Evolutionary conservation across 2,329 filamentous ascomycete genomes (phyloP).

Genomic region (Colletotrichum endophyticum): DNA sequence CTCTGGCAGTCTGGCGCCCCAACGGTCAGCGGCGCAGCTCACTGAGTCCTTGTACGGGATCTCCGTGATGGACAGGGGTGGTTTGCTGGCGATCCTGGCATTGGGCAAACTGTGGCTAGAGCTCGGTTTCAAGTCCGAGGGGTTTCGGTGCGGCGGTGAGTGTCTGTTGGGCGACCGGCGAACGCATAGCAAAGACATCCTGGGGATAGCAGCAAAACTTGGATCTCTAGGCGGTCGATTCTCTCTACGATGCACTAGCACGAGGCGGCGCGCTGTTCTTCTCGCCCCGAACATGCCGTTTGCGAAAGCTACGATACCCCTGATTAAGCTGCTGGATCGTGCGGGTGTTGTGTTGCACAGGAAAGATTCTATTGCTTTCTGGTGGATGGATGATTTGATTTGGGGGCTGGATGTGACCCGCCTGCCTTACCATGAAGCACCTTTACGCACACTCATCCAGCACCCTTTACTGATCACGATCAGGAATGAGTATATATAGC

Average conservation of each 20-base stretch:
- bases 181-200: constrained; percentile 7
- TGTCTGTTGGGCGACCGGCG: neutral
- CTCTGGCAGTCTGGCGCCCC: neutral
- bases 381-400: rapidly evolving
- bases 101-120: constrained; percentile 6
- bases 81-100: neutral
- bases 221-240: neutral
- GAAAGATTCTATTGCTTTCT: neutral
- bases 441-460: neutral
- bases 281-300: neutral
- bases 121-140: constrained; percentile 8
- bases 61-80: neutral
- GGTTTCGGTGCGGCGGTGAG: neutral
- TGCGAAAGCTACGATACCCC: neutral
- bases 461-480: neutral
- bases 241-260: neutral
- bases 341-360: neutral
- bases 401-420: neutral
- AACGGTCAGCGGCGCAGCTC: neutral
- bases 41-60: neutral
- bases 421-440: neutral
- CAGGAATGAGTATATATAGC: neutral
- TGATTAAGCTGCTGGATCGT: neutral
- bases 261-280: neutral
- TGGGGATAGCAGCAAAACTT: neutral